phyloP scores from a whole-genome alignment of 2,329 filamentous ascomycete genomes.

The Boeremia exigua region DNA sequence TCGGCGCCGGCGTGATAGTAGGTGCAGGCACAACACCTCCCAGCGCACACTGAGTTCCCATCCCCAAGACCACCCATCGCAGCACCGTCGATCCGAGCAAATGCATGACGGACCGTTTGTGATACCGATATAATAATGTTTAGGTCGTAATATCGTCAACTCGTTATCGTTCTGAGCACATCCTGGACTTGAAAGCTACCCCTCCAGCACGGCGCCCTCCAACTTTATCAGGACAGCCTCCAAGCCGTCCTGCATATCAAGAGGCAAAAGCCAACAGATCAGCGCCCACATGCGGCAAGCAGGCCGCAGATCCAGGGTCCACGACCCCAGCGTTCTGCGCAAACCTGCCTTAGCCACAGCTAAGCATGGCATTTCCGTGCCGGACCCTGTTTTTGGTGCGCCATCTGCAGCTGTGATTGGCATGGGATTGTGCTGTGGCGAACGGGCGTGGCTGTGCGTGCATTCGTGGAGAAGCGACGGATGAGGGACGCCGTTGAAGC shows the following conservation, averaged over 20 bases:
- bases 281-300: slow-evolving; percentile 23
- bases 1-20: slow-evolving; percentile 39
- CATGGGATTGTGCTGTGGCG: too few species aligned
- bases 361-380: slow-evolving; percentile 23
- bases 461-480: too few species aligned
- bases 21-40: slow-evolving; percentile 24
- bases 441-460: too few species aligned
- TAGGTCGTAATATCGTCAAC: slow-evolving; percentile 12
- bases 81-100: slow-evolving; percentile 26
- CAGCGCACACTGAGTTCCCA: slow-evolving; percentile 19
- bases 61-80: slow-evolving; percentile 19
- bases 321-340: slow-evolving; percentile 17
- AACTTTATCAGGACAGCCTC: slow-evolving; percentile 16
- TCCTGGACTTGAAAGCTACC: slow-evolving; percentile 17
- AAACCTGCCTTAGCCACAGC: slow-evolving; percentile 37
- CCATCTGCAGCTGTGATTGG: too few species aligned
- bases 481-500: too few species aligned
- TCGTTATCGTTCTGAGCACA: slow-evolving; percentile 20
- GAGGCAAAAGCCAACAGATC: slow-evolving; percentile 32
- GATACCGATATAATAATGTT: background rate
- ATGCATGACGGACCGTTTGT: slow-evolving; percentile 24
- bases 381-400: slow-evolving; percentile 5
- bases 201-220: slow-evolving; percentile 13
- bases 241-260: slow-evolving; percentile 24
- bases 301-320: slow-evolving; percentile 35